Conservation (phyloP, 352 stramenopile species). For the Blastocystis hominis region DNA sequence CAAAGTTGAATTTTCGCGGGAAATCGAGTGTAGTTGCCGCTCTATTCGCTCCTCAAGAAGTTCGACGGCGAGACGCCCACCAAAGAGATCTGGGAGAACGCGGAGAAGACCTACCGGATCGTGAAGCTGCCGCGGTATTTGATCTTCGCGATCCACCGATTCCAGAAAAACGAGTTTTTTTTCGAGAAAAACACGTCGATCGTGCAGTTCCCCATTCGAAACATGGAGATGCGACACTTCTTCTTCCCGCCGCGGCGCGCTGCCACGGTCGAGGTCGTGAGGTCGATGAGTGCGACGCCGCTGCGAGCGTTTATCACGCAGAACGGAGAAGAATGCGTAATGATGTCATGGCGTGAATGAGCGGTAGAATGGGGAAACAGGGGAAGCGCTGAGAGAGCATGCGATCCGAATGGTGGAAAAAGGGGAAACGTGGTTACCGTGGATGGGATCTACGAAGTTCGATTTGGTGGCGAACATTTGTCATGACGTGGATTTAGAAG, state of each 20-base stretch:
- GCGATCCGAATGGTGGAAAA: slow-evolving; percentile 25
- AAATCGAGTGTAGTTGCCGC: slow-evolving; percentile 71
- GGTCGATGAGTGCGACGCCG: slow-evolving; percentile 7
- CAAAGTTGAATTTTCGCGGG: not conserved
- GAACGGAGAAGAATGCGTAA: not conserved
- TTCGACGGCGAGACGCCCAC: slow-evolving; percentile 76
- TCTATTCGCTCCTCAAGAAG: slow-evolving; percentile 90
- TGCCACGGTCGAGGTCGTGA: not conserved
- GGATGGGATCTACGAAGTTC: slow-evolving; percentile 73
- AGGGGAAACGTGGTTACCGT: slow-evolving; percentile 22
- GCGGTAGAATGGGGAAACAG: not conserved
- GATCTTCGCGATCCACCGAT: slow-evolving; percentile 90
- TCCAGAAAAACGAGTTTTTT: slow-evolving; percentile 93
- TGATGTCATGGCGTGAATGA: slow-evolving; percentile 17
- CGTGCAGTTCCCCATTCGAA: slow-evolving; percentile 96
- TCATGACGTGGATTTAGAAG: slow-evolving; percentile 69
- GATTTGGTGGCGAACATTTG: slow-evolving; percentile 93
- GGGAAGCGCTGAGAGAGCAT: not conserved
- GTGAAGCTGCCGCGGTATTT: slow-evolving; percentile 81
- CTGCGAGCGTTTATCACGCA: slow-evolving; percentile 7
- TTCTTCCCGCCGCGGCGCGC: slow-evolving; percentile 63
- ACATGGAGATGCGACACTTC: slow-evolving; percentile 86
- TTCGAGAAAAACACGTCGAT: slow-evolving; percentile 98
- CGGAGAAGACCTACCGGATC: slow-evolving; percentile 82
- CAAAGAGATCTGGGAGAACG: slow-evolving; percentile 70